Evolutionary conservation across 257 asterid genomes (phyloP), one percentile per base, ranked within the genome.

Genomic region (Lycium ferocissimum): DNA sequence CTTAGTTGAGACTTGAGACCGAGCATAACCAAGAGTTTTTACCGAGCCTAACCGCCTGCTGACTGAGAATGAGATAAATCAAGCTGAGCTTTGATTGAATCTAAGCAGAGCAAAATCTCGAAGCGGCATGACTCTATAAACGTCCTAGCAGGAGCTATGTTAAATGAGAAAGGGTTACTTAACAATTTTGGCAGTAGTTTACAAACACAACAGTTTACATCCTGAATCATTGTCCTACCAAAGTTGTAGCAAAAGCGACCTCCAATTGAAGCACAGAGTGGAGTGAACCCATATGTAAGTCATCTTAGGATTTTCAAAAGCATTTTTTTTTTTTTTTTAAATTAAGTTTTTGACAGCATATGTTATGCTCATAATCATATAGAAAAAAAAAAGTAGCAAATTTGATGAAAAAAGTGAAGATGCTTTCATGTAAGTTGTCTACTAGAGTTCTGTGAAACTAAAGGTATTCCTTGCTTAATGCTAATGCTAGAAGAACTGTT

Each of bases 321-420:
- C 53, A 69, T 5, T 8, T 61, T 61, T 61, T 26, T 61, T 61
- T 26, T 63, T 22, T 63, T 63, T 63, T 26, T 26, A 26, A 26
- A 9, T 5, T 9, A 63, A 63, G 40, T 66, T 33, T 17, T 43
- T 71, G 37, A 71, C 17, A 40, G 4, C 56, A 69, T 37, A 71
- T 71, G 9, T 71, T 71, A 71, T 71, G 33, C 56, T 71, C 54
- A 71, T 71, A 71, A 66, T 66, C 75, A 33, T 67, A 66, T 33
- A 6, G 49, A 67, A 6, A 2, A 71, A 70, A 43, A 71, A 26
- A 26, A 26, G 5, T 0, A 71, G 79, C 37, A 70, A 70, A 70
- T 70, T 70, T 70, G 53, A 70, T 71, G 79, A 22, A 12, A 43
- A 71, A 43, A 70, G 12, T 67, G 37, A 9, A 71, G 79, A n/a